Evolutionary conservation across 148 eudicot species (phyloP), one percentile per base, ranked within the genome.

Genomic region (Diospyros kaki): DNA sequence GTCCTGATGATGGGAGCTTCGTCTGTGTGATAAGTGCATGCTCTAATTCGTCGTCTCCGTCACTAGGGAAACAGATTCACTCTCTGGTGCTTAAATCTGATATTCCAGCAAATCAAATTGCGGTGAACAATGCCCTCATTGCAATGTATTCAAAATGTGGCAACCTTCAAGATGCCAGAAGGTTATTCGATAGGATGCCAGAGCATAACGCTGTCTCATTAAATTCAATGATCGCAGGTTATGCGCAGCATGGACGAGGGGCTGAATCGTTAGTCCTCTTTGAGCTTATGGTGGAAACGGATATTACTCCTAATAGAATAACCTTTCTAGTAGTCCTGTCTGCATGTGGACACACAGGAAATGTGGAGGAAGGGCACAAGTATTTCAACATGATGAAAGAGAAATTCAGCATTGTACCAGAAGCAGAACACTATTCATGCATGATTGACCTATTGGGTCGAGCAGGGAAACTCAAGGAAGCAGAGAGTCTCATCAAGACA

Each of bases 391-490:
- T 88, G 78, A 92, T 92, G 94, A 79, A 61, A 17, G 84, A 78
- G 48, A 81, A 78, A 55, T 89, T 81, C 14, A 78, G 83, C 43
- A 83, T 92, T 71, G 81, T 81, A 58, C 92, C 97, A 58, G 91
- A 87, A 79, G 81, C 76, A 61, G 91, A 89, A 66, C 97, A 92
- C 60, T 89, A 78, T 75, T 82, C 97, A 5, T 92, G 94, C 87
- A 88, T 92, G 95, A 87, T 92, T 71, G 97, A 92, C 83, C 88
- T 92, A 83, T 77, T 90, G 52, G 94, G 95, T 14, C 84, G 97
- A 73, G 90, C 91, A 46, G 97, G 94, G 54, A 84, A 90, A 56
- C 84, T 92, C 2, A 45, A 53, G 39, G 88, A 84, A 83, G 97
- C 92, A 28, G 89, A 90, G 78, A 77, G 68, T 65, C 75, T 92